A percentile compares a stretch with the other conserved stretches of the same genome.
phyloP scores from a whole-genome alignment of 176 grass and related monocot species.

The Triticum turgidum region DNA sequence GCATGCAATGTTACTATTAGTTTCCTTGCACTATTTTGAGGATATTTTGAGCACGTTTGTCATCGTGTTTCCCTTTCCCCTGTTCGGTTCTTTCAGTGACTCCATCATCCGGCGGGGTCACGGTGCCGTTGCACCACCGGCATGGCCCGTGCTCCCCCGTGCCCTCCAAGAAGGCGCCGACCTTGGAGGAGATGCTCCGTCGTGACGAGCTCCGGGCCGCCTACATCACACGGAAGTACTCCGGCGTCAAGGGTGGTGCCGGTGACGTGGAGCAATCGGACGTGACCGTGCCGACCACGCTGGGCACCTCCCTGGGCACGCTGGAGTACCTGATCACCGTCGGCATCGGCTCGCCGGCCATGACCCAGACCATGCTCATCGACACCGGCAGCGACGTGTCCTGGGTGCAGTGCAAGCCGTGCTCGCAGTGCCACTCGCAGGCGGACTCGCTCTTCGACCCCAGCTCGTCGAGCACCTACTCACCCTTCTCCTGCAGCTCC shows the following conservation, averaged over 20 bases:
- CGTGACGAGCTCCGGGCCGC: slow-evolving; percentile 46
- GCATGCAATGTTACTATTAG: too few relatives aligned
- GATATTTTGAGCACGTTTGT: neutral
- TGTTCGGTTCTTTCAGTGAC: neutral
- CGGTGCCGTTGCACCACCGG: slow-evolving; percentile 48
- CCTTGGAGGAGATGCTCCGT: slow-evolving; percentile 38
- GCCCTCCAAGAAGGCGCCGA: neutral
- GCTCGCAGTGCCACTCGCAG: slow-evolving; percentile 44
- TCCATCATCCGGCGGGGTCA: neutral
- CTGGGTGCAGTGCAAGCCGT: slow-evolving; percentile 75
- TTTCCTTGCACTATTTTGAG: too few relatives aligned
- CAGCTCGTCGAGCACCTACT: slow-evolving; percentile 30
- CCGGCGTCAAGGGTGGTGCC: neutral
- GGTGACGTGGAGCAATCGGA: neutral
- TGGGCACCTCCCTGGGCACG: slow-evolving; percentile 7
- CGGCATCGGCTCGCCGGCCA: slow-evolving; percentile 38
- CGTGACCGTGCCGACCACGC: slow-evolving; percentile 15
- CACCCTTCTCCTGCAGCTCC: slow-evolving; percentile 52
- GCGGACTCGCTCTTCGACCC: slow-evolving; percentile 55
- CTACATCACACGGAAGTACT: slow-evolving; percentile 30
- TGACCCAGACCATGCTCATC: slow-evolving; percentile 40
- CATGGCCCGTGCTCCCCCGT: slow-evolving; percentile 61
- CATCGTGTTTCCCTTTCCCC: neutral
- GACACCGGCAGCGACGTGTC: slow-evolving; percentile 74
- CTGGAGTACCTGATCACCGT: slow-evolving; percentile 55